These are phyloP conservation scores for Euryodendron excelsum DNA, from an alignment of 148 eudicot species.

Conservation along the genomic window DNA sequence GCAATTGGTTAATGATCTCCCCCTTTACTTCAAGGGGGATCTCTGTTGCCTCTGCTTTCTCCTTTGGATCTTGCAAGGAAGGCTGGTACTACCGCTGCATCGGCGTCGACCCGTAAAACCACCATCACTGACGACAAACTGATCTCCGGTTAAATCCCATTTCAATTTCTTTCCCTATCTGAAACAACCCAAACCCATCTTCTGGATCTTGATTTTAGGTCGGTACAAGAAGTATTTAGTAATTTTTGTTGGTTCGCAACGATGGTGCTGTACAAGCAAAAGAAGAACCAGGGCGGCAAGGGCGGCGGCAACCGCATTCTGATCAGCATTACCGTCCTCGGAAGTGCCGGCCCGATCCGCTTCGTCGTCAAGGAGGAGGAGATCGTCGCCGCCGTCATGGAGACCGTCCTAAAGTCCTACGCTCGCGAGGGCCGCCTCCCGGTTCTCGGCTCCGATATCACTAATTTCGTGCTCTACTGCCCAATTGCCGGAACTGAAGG, in stretches of 20 bases:
- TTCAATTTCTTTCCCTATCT: not conserved
- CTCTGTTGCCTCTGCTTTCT: conserved; percentile 22
- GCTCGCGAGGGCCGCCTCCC: conserved; percentile 55
- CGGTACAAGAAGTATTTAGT: not conserved
- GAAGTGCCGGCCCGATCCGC: conserved; percentile 52
- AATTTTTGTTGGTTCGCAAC: not conserved
- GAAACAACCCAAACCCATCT: not conserved
- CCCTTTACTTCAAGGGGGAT: conserved; percentile 36
- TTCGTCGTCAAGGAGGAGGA: conserved; percentile 44
- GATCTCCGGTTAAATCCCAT: not conserved
- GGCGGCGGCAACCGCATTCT: conserved; percentile 27
- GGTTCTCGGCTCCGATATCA: conserved; percentile 35
- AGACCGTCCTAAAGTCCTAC: conserved; percentile 36
- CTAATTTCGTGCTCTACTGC: conserved; percentile 36
- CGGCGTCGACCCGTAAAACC: conserved; percentile 40
- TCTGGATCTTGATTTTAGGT: not conserved
- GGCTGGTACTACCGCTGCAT: conserved; percentile 52
- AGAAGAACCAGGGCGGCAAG: conserved; percentile 37
- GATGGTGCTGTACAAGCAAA: conserved; percentile 48
- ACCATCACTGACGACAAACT: not conserved
- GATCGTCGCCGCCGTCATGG: conserved; percentile 28
- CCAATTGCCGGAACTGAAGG: conserved; percentile 39
- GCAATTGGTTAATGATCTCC: conserved; percentile 37
- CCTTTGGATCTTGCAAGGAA: conserved; percentile 41
- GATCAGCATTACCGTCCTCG: conserved; percentile 40